These are phyloP conservation scores for Pichia deserticola DNA, from an alignment of 805 yeast genomes.

Conservation along the genomic window DNA sequence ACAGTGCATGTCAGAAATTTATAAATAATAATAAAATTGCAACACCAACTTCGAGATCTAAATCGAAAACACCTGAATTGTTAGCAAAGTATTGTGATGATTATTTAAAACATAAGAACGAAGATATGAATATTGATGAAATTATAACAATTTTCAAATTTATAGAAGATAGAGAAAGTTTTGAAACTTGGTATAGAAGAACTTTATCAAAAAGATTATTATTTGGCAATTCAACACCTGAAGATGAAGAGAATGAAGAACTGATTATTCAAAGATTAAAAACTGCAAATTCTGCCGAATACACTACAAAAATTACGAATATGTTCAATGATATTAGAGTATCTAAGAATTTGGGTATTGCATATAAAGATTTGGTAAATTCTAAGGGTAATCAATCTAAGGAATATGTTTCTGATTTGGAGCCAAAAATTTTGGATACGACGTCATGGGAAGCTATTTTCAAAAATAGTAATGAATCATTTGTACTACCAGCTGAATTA, in stretches of 20 bases:
- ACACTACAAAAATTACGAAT: slow-evolving; percentile 86
- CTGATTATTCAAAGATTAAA: slow-evolving; percentile 77
- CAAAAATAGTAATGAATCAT: slow-evolving; percentile 31
- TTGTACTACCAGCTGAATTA: slow-evolving; percentile 63
- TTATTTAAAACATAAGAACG: slow-evolving; percentile 68
- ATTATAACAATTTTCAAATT: slow-evolving; percentile 82
- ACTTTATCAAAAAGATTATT: slow-evolving; percentile 83
- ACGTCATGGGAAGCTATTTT: slow-evolving; percentile 28
- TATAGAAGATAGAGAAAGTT: slow-evolving; percentile 89
- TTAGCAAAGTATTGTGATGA: slow-evolving; percentile 86
- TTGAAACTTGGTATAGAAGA: slow-evolving; percentile 88
- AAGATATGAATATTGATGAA: slow-evolving; percentile 74
- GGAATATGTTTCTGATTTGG: slow-evolving; percentile 22
- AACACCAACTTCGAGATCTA: slow-evolving; percentile 47
- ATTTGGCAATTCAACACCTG: slow-evolving; percentile 63
- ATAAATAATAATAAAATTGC: slow-evolving; percentile 83
- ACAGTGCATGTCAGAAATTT: slow-evolving; percentile 77
- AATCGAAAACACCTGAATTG: slow-evolving; percentile 84
- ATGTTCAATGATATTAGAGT: slow-evolving; percentile 94
- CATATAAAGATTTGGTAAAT: slow-evolving; percentile 21
- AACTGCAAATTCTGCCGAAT: slow-evolving; percentile 84
- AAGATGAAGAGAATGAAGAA: slow-evolving; percentile 81
- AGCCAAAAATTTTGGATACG: slow-evolving; percentile 28
- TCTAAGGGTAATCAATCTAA: slow-evolving; percentile 10
- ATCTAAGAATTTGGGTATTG: slow-evolving; percentile 63